Evolutionary conservation across 768 basidiomycete species (phyloP).

Genomic region (Saitozyma podzolica): DNA sequence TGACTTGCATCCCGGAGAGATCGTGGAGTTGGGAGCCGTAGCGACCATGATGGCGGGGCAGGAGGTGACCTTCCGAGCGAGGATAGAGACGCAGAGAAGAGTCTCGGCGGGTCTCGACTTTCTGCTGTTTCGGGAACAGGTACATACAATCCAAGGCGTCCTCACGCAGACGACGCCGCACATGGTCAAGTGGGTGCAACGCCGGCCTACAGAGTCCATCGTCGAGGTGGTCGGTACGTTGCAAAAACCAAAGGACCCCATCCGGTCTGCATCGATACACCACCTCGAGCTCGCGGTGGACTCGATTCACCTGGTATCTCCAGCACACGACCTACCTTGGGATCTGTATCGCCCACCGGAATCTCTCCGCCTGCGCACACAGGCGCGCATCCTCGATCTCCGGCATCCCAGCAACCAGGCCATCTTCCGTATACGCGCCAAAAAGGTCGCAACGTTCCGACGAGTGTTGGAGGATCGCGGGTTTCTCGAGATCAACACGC

Average conservation of each 20-base stretch:
- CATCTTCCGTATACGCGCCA: conserved; percentile 83
- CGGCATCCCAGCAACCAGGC: conserved; percentile 90
- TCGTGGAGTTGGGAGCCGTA: conserved; percentile 54
- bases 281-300: conserved; percentile 40
- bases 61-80: conserved; percentile 75
- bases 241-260: conserved; percentile 61
- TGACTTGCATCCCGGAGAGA: conserved; percentile 42
- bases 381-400: conserved; percentile 85
- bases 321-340: conserved; percentile 72
- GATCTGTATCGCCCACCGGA: conserved; percentile 66
- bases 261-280: conserved; percentile 81
- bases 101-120: conserved; percentile 47
- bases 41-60: conserved; percentile 55
- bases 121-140: conserved; percentile 19
- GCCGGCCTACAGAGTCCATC: conserved; percentile 67
- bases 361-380: conserved; percentile 70
- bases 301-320: conserved; percentile 74
- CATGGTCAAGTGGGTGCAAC: conserved; percentile 47
- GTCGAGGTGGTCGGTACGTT: conserved; percentile 80
- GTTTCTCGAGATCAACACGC: conserved; percentile 92
- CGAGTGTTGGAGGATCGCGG: conserved; percentile 67
- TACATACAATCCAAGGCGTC: conserved; percentile 74
- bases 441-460: conserved; percentile 78
- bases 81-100: conserved; percentile 81
- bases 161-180: conserved; percentile 87